These are phyloP conservation scores for Rheum nobile DNA, from an alignment of 148 eudicot genomes.

Conservation along the genomic window DNA sequence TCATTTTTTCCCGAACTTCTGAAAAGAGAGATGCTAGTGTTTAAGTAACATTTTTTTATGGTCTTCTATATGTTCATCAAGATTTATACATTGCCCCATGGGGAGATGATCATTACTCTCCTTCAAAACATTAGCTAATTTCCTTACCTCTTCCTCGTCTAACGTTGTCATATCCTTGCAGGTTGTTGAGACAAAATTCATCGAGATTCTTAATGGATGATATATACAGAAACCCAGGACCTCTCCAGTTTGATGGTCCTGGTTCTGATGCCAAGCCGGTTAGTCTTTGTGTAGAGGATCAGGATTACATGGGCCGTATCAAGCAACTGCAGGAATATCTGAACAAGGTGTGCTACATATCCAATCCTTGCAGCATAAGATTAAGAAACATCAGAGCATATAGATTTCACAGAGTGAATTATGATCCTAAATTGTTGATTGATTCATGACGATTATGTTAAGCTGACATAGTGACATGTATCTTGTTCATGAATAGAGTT, in stretches of 20 bases:
- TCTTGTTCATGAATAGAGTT: too few relatives aligned
- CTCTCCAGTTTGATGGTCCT: slow-evolving; percentile 93
- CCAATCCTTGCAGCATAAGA: slow-evolving; percentile 18
- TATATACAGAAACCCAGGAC: slow-evolving; percentile 96
- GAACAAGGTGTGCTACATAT: slow-evolving; percentile 41
- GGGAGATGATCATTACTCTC: too few relatives aligned
- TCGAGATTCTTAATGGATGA: slow-evolving; percentile 79
- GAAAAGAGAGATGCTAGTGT: too few relatives aligned
- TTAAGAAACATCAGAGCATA: too few relatives aligned
- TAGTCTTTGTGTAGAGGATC: slow-evolving; percentile 85
- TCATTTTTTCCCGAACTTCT: too few relatives aligned
- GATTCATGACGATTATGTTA: too few relatives aligned
- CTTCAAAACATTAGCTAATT: too few relatives aligned
- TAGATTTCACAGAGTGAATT: too few relatives aligned
- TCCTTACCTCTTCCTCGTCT: slow-evolving; percentile 29
- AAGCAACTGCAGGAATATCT: slow-evolving; percentile 73
- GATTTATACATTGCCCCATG: too few relatives aligned
- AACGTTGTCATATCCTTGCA: slow-evolving; percentile 16
- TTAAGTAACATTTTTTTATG: background rate
- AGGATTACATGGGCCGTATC: slow-evolving; percentile 97
- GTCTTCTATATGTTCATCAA: too few relatives aligned
- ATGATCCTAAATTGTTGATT: too few relatives aligned
- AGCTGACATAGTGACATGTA: too few relatives aligned
- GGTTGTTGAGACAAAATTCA: slow-evolving; percentile 78
- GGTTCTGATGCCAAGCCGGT: slow-evolving; percentile 91